Base-by-base conservation (phyloP, 2,329 filamentous ascomycete species). In the Tetracladium maxilliforme region DNA sequence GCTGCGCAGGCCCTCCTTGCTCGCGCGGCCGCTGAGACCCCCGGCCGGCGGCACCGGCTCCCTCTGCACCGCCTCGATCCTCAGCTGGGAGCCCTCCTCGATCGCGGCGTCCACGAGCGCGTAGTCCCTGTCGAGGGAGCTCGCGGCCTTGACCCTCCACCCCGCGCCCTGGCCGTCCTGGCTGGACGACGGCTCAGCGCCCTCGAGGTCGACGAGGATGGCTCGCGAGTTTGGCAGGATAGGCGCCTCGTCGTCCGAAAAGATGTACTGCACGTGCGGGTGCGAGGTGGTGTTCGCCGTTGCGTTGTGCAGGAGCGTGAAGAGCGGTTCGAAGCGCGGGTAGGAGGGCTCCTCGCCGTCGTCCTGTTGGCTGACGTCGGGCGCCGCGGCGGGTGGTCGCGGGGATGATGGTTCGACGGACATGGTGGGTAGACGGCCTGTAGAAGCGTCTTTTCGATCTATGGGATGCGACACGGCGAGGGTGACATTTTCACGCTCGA, bases 201-300 rank as follows among this genome's bases (percentile, higher is more conserved):
- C 36, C 26, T 44, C 41, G 29, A 41, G 32, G 23, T 39, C 24
- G 16, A 36, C 30, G 30, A 30, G 48, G 34, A 33, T 46, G 33
- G 40, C 42, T 39, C 30, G 48, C 30, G 14, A 36, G 28, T 5
- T 15, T 28, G 10, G 47, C 38, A 27, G 54, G 45, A 25, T 58
- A 3, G 73, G 68, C n/a, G 25, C 30, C 43, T 94, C 84, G 50
- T 95, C 90, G 49, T 95, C 86, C 38, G 70, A 70, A 56, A 98
- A 95, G 42, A 95, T 67, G 54, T 95, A 95, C 54, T 87, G 83
- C 2, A 93, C 72, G 2, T 23, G 17, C 3, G 87, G 90, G 46
- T 95, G 86, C 40, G 82, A 64, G 33, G 82, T 79, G 22, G 80
- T 69, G 39, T 70, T 65, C 7, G 69, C 74, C n/a, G 70, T 65